Evolutionary conservation across 768 basidiomycete species (phyloP).

Genomic region (Rhodotorula taiwanensis): DNA sequence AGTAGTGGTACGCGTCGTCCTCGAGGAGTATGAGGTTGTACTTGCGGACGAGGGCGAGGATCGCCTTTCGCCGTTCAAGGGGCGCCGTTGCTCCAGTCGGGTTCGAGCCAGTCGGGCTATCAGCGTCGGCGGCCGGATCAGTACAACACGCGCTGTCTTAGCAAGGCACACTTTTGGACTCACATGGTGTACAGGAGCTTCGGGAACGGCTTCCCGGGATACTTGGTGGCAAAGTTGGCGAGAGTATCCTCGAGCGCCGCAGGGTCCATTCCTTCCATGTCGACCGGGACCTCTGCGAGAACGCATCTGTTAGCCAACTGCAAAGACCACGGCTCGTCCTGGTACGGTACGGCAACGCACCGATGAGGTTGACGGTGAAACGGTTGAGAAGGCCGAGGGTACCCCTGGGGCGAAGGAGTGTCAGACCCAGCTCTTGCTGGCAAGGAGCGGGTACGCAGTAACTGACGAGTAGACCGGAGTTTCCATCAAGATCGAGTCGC

Average conservation of each 20-base stretch:
- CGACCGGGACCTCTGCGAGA: conserved; percentile 62
- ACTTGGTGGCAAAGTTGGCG: conserved; percentile 57
- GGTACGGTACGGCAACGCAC: too few species aligned
- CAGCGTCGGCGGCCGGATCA: background rate
- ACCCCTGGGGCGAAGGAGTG: conserved; percentile 40
- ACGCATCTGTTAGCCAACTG: too few species aligned
- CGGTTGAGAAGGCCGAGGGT: conserved; percentile 44
- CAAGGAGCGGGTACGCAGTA: too few species aligned
- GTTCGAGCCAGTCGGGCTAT: conserved; percentile 62
- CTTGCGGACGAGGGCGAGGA: conserved; percentile 60
- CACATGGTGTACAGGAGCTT: conserved; percentile 70
- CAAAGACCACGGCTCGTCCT: too few species aligned
- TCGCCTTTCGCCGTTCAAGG: conserved; percentile 56
- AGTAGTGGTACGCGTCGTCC: conserved; percentile 51
- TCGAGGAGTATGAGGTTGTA: conserved; percentile 77
- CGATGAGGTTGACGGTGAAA: conserved; percentile 42
- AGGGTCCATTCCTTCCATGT: conserved; percentile 63
- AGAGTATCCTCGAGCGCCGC: conserved; percentile 58
- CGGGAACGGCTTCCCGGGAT: conserved; percentile 61
- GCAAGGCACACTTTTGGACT: background rate
- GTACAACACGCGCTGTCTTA: background rate
- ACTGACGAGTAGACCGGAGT: conserved; percentile 59
- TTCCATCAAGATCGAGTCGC: conserved; percentile 75
- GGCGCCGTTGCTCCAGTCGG: conserved; percentile 76
- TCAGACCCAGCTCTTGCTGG: background rate